Evolutionary conservation across 2,329 filamentous ascomycete species (phyloP), one percentile per base, ranked within the genome.

Genomic region (Xylogone sp.): DNA sequence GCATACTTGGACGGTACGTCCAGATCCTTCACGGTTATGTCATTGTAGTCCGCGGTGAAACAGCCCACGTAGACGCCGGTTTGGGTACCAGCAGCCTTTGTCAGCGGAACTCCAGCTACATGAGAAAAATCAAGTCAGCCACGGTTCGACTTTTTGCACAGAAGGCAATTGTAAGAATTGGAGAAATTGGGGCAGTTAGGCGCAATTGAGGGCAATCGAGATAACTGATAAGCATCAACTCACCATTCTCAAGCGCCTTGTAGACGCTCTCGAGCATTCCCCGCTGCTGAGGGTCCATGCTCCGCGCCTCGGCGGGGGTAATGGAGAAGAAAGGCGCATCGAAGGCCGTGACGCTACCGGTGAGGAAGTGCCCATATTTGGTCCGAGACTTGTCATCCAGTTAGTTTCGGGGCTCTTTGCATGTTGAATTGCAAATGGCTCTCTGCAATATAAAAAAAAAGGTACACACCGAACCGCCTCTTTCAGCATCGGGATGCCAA

Each of bases 211-310:
- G n/a, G n/a, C n/a, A n/a, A n/a, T n/a, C n/a, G n/a, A n/a, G n/a
- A n/a, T n/a, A n/a, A n/a, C n/a, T n/a, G n/a, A n/a, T n/a, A n/a
- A n/a, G n/a, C n/a, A n/a, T n/a, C n/a, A 18, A 16, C 34, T 7
- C 5, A 48, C 45, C 44, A 46, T 52, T 59, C 39, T 64, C 62
- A 42, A 64, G 53, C 19, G 88, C 87, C 64, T 92, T 87, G 59
- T 90, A 92, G 0, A 86, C 86, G 2, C 87, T 89, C 20, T 85
- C 82, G 22, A 93, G 71, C 2, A 86, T 83, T 59, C 90, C 75
- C 57, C 88, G 79, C 65, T 90, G 87, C 78, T 89, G 88, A 1
- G 88, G 88, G 63, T 92, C 88, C 3, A 87, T 90, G 63, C 90
- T 85, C 47, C 82, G 79, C 34, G 88, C 88, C 69, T 91, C 87